Evolutionary conservation across 2,329 filamentous ascomycete species (phyloP), one percentile per base, ranked within the genome.

Genomic region (Aspergillus udagawae): DNA sequence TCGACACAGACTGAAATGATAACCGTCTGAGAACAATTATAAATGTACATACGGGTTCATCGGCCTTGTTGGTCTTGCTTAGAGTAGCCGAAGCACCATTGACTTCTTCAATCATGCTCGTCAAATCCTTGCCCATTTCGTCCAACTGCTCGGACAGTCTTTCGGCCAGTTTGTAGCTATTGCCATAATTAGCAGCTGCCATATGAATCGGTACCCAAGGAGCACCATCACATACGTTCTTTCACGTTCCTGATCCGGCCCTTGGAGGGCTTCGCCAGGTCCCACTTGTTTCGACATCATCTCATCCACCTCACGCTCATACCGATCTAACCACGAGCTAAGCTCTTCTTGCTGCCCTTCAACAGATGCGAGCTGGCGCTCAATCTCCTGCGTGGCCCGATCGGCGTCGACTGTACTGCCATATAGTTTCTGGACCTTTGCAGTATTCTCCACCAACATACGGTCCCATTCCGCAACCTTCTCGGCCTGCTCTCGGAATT

Each of bases 51-150:
- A 94, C 91, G 64, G 90, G 90, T 76, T 94, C 91, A 73, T 94
- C 90, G 28, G 90, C 85, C 76, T 95, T 95, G 75, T 84, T 88
- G 57, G 89, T 91, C 82, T 95, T 96, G 82, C 86, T 93, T 63
- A 99, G 79, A 25, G 87, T 91, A 54, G 90, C 84, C n/a, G 91
- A 94, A 60, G 95, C 93, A 65, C 88, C 86, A 72, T 99, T 99
- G 72, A 99, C 96, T 76, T 97, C 94, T 71, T 96, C 92, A 66
- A 99, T 96, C 92, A 99, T 97, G 77, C 91, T 93, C 50, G 86
- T 87, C 61, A 99, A 81, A 71, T 96, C 92, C 71, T 91, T 90
- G 70, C 91, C 92, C 86, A 97, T 95, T 66, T 96, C 92, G 57
- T 96, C 92, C 63, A 99, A 81, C 63, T 91, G 86, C 70, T 96